Conservation (phyloP, 139 green algal species). For the Chlamydomonas incerta region DNA sequence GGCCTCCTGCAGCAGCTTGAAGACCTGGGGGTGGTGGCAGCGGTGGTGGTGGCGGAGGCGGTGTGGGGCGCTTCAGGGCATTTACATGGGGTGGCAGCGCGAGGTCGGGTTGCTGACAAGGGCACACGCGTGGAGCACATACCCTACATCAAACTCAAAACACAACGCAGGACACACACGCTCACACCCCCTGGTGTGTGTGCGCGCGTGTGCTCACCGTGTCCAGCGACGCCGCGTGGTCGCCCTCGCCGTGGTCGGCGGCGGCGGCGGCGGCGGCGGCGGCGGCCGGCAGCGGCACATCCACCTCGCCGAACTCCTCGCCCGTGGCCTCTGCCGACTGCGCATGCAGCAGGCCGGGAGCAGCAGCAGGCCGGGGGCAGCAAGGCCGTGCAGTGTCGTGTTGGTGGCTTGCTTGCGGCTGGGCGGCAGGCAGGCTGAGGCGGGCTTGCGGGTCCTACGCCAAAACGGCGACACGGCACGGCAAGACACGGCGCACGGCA, state of each 20-base stretch:
- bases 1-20: conserved; percentile 25
- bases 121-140: too few species aligned
- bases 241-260: neutral
- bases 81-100: too few species aligned
- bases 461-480: neutral
- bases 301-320: conserved; percentile 31
- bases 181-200: too few species aligned
- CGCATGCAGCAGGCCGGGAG: neutral
- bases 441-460: too few species aligned
- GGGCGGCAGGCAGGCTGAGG: too few species aligned
- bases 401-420: too few species aligned
- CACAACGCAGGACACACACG: too few species aligned
- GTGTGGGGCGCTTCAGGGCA: too few species aligned
- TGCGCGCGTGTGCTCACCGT: too few species aligned
- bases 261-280: neutral
- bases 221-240: conserved; percentile 12
- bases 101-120: too few species aligned
- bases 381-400: too few species aligned
- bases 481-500: neutral
- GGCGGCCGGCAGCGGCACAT: neutral
- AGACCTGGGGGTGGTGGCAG: neutral
- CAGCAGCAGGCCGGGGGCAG: neutral
- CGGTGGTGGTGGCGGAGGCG: neutral
- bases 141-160: neutral
- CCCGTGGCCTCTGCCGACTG: neutral